Evolutionary conservation across 768 basidiomycete genomes (phyloP).

Genomic region (Pisolithus marmoratus): DNA sequence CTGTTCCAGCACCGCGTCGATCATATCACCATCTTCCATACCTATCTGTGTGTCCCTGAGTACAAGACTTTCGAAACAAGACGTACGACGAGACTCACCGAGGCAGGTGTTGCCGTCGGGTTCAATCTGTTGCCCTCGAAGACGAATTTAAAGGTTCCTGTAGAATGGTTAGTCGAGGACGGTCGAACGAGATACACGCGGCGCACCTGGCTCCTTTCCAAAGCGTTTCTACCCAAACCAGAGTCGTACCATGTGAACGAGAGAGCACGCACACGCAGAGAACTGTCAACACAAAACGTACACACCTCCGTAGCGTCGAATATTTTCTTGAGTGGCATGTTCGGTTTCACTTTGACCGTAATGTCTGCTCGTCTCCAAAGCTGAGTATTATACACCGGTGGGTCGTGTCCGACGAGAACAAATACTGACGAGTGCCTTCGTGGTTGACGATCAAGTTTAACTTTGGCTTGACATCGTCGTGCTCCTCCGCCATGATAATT

Average conservation of each 20-base stretch:
- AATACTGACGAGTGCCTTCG: slow-evolving; percentile 46
- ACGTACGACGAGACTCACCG: slow-evolving; percentile 33
- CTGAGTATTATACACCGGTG: not conserved
- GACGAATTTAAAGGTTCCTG: slow-evolving; percentile 61
- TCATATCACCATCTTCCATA: slow-evolving; percentile 60
- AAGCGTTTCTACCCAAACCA: slow-evolving; percentile 45
- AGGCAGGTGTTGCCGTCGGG: slow-evolving; percentile 46
- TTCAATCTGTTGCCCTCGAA: slow-evolving; percentile 49
- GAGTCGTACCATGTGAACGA: not conserved
- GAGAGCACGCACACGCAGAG: too few relatives aligned
- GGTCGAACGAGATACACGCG: not conserved
- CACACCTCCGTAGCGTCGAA: slow-evolving; percentile 64
- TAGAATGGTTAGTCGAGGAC: not conserved
- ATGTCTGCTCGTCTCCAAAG: slow-evolving; percentile 37
- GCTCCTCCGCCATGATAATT: slow-evolving; percentile 21
- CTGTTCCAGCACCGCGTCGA: slow-evolving; percentile 57
- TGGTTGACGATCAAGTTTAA: slow-evolving; percentile 54
- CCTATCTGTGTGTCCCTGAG: slow-evolving; percentile 33
- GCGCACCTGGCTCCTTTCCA: slow-evolving; percentile 47
- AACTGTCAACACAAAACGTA: too few relatives aligned
- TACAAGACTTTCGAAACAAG: not conserved
- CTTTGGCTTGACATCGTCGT: slow-evolving; percentile 64
- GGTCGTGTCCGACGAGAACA: not conserved
- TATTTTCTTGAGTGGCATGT: slow-evolving; percentile 60
- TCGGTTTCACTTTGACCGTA: slow-evolving; percentile 60